These are phyloP conservation scores for Saccharomycopsis microspora DNA, from an alignment of 805 yeast species.

Conservation along the genomic window DNA sequence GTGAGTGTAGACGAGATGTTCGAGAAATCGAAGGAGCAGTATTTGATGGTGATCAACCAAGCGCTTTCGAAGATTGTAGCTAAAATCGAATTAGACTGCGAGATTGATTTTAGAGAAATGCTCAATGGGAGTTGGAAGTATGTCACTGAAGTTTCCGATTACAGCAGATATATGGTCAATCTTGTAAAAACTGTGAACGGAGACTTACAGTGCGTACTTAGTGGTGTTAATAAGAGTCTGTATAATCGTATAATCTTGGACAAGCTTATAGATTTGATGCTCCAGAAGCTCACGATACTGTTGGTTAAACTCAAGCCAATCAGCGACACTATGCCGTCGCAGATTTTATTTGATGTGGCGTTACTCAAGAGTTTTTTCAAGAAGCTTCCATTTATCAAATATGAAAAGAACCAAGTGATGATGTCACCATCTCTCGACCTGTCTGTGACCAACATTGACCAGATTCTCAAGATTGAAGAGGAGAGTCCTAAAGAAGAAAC, in stretches of 20 bases:
- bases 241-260: conserved; percentile 69
- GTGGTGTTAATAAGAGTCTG: conserved; percentile 53
- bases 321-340: conserved; percentile 52
- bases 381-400: conserved; percentile 19
- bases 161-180: conserved; percentile 59
- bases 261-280: conserved; percentile 54
- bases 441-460: neutral
- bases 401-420: neutral
- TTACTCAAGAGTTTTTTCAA: conserved; percentile 36
- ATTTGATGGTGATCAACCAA: conserved; percentile 43
- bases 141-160: conserved; percentile 53
- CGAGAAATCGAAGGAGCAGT: conserved; percentile 43
- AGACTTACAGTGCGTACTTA: conserved; percentile 33
- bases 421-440: neutral
- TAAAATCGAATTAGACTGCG: conserved; percentile 50
- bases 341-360: conserved; percentile 63
- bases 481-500: neutral
- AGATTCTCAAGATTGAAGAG: neutral
- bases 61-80: conserved; percentile 44
- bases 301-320: conserved; percentile 56
- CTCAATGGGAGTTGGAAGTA: conserved; percentile 63
- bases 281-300: conserved; percentile 42
- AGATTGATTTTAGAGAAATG: conserved; percentile 77
- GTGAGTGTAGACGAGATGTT: conserved; percentile 36
- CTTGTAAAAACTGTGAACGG: conserved; percentile 36